These are phyloP conservation scores for Trametes cingulata DNA, from an alignment of 768 basidiomycete genomes.

Conservation along the genomic window DNA sequence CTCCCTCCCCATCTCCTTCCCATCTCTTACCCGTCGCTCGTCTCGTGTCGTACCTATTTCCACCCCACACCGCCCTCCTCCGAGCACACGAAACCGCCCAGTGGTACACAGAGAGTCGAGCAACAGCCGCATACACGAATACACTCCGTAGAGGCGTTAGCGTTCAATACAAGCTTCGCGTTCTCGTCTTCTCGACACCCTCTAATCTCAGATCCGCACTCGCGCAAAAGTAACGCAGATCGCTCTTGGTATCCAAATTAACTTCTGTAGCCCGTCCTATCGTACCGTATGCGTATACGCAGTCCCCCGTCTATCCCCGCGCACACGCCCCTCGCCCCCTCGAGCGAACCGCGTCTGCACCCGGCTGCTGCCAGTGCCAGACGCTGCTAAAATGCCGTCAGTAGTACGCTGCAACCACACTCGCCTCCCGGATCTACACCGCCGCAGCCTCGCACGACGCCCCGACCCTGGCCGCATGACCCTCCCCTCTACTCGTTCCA, in stretches of 20 bases:
- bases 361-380: not conserved
- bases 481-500: slow-evolving; percentile 67
- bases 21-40: slow-evolving; percentile 1
- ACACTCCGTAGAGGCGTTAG: not conserved
- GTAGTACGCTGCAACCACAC: not conserved
- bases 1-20: slow-evolving; percentile 13
- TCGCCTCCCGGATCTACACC: not conserved
- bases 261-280: slow-evolving; percentile 6
- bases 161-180: slow-evolving; percentile 5
- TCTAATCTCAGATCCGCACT: slow-evolving; percentile 9
- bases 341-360: not conserved
- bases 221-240: slow-evolving; percentile 10
- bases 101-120: not conserved
- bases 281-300: too few relatives aligned
- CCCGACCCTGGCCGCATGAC: slow-evolving; percentile 19
- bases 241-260: slow-evolving; percentile 4
- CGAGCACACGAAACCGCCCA: not conserved
- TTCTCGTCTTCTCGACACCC: slow-evolving; percentile 12
- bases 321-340: too few relatives aligned
- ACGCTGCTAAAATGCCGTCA: not conserved
- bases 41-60: slow-evolving; percentile 2
- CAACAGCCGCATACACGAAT: too few relatives aligned
- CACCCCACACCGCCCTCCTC: not conserved
- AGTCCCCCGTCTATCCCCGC: slow-evolving; percentile 9
- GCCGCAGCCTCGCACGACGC: slow-evolving; percentile 4